Conservation (phyloP, 345 rosid genomes). For the Eucalyptus cloeziana region DNA sequence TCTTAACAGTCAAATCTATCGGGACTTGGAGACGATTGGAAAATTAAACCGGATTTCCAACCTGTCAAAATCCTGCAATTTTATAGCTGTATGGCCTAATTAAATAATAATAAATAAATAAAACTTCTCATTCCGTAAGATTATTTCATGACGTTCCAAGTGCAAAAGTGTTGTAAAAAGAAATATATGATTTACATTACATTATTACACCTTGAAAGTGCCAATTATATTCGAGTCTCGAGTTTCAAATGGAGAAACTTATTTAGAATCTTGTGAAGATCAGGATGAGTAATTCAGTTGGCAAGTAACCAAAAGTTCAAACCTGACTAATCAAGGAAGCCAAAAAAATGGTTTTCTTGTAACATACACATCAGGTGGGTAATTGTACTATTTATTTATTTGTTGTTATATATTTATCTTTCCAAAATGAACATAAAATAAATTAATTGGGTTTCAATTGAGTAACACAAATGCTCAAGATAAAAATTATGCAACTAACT, state of each 20-base stretch:
- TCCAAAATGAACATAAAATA: not conserved
- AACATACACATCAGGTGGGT: not conserved
- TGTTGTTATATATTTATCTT: not conserved
- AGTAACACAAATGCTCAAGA: too few species aligned
- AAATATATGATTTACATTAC: not conserved
- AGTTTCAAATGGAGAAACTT: not conserved
- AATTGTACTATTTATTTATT: not conserved
- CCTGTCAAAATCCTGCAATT: not conserved
- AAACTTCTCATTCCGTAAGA: not conserved
- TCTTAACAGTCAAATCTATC: not conserved
- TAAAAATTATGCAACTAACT: too few species aligned
- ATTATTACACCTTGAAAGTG: not conserved
- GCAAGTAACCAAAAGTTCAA: not conserved
- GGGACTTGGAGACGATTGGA: not conserved
- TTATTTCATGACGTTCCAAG: not conserved
- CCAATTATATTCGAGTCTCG: not conserved
- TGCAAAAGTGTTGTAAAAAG: not conserved
- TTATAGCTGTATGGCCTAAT: not conserved
- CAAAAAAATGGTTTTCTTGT: not conserved
- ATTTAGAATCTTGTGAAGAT: not conserved
- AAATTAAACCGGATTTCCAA: not conserved
- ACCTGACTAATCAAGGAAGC: not conserved
- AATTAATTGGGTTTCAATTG: not conserved
- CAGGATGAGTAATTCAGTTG: not conserved
- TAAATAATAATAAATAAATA: not conserved